phyloP scores from a whole-genome alignment of 2,329 filamentous ascomycete species.

The Orbilia javanica region DNA sequence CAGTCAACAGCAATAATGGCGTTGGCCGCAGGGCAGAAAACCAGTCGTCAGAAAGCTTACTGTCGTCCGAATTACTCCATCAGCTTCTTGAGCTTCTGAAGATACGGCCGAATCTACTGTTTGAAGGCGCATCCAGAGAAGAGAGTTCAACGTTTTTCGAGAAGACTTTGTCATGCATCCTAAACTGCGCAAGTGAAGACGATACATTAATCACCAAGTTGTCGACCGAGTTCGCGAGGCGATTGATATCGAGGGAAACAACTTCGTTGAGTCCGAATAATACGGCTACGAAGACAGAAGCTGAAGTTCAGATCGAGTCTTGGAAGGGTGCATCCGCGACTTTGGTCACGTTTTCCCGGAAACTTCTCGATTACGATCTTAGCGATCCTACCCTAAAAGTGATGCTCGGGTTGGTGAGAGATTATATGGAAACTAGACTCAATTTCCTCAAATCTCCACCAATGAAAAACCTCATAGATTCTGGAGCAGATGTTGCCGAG shows the following conservation, averaged over 20 bases:
- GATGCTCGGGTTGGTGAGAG: conserved; percentile 62
- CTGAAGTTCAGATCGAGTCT: conserved; percentile 52
- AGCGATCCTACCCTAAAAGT: conserved; percentile 61
- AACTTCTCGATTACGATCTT: conserved; percentile 62
- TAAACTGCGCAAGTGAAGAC: conserved; percentile 56
- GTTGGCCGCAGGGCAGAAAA: conserved; percentile 54
- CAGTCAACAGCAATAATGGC: conserved; percentile 27
- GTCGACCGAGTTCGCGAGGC: conserved; percentile 51
- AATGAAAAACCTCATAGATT: conserved; percentile 70
- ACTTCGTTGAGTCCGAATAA: conserved; percentile 37
- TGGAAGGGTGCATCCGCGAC: conserved; percentile 62
- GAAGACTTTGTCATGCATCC: conserved; percentile 54
- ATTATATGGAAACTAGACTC: conserved; percentile 62
- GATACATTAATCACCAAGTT: conserved; percentile 51
- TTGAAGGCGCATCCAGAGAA: conserved; percentile 59
- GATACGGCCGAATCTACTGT: conserved; percentile 61
- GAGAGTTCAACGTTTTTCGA: conserved; percentile 56
- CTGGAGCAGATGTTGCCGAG: conserved; percentile 71
- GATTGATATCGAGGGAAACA: conserved; percentile 53
- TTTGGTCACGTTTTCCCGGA: conserved; percentile 61
- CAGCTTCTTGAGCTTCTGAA: conserved; percentile 62
- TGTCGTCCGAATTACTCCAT: conserved; percentile 61
- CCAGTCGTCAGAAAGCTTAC: conserved; percentile 61
- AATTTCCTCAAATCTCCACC: conserved; percentile 47
- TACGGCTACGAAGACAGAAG: conserved; percentile 39